Base-by-base conservation (phyloP, 805 yeast genomes). In the Starmerella tilneyi region DNA sequence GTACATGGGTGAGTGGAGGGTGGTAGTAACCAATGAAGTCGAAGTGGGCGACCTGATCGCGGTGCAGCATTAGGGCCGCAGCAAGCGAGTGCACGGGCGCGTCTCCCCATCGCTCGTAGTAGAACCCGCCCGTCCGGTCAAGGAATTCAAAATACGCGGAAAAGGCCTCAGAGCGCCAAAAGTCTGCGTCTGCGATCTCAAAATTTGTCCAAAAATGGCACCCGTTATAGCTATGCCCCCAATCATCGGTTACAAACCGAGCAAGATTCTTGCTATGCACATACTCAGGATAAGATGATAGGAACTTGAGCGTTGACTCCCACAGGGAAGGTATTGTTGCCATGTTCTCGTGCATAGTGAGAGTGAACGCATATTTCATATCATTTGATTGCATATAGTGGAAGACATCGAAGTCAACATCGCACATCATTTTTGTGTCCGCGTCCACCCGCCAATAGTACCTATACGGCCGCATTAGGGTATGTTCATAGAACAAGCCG, bases 391-490 rank as follows among this genome's bases (percentile, higher is more conserved):
- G 74, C 96, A 89, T 85, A 56, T 82, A 84, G n/a, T 71, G 53
- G 58, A 89, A 89, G n/a, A 96, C 96, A 63, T 89, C 97, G 63
- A 88, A 85, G 0, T 95, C 81, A 43, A 88, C 63, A 61, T 89
- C 96, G 63, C 97, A 89, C 60, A 72, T 85, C 61, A 84, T 86
- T 51, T 83, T 80, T 31, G 89, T 92, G 52, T 81, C 81, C 3
- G 97, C 97, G 62, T 89, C 97, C 11, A 92, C 86, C 41, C 98
- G 72, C 97, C 97, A 92, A 65, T 88, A 89, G 94, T 95, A 89
- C 49, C 85, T 85, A 44, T 77, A 71, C 47, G 76, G 71, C 42
- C 62, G 61, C 39, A 89, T 79, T 50, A 84, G 59, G 5, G 81
- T 82, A 62, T 89, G 96, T 48, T 79, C 74, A 65, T 76, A 88